phyloP scores from a whole-genome alignment of 495 filamentous ascomycete species.

The Hypoxylon trugodes region DNA sequence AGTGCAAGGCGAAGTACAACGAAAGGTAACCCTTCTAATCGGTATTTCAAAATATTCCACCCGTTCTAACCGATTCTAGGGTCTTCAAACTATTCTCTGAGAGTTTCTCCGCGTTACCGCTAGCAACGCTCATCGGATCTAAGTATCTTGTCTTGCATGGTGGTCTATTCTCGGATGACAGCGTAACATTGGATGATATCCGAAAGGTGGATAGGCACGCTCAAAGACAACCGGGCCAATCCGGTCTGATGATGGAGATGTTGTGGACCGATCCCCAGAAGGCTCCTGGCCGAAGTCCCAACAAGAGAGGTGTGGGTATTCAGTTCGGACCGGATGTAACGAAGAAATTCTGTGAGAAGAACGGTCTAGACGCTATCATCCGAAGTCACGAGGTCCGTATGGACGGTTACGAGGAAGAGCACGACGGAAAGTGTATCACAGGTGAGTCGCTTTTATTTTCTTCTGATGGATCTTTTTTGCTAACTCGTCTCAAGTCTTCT shows the following conservation, averaged over 20 bases:
- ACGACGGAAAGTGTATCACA: conserved; percentile 96
- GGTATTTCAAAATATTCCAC: neutral
- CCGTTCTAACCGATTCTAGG: conserved; percentile 42
- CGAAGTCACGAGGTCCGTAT: conserved; percentile 97
- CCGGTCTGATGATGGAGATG: conserved; percentile 99
- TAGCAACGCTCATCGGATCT: conserved; percentile 90
- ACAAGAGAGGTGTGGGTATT: conserved; percentile 95
- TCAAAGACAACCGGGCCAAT: conserved; percentile 94
- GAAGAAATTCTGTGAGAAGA: conserved; percentile 95
- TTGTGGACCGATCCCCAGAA: conserved; percentile 97
- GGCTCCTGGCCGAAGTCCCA: conserved; percentile 85
- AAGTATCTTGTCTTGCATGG: conserved; percentile 96
- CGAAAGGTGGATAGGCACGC: conserved; percentile 89
- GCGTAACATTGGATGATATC: conserved; percentile 89
- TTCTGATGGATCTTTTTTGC: conserved; percentile 11
- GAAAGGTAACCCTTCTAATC: conserved; percentile 63
- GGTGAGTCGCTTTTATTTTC: conserved; percentile 53
- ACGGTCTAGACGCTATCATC: conserved; percentile 93
- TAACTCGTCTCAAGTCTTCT: conserved; percentile 74
- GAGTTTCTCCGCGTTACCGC: conserved; percentile 92
- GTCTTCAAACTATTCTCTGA: conserved; percentile 98
- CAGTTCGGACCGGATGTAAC: conserved; percentile 98
- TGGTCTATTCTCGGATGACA: conserved; percentile 97
- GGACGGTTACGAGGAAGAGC: conserved; percentile 97
- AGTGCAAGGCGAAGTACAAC: conserved; percentile 97